A percentile compares a stretch with the other conserved stretches of the same genome.
These are phyloP conservation scores for Cicer arietinum DNA, from an alignment of 306 rosid species.

Conservation along the genomic window DNA sequence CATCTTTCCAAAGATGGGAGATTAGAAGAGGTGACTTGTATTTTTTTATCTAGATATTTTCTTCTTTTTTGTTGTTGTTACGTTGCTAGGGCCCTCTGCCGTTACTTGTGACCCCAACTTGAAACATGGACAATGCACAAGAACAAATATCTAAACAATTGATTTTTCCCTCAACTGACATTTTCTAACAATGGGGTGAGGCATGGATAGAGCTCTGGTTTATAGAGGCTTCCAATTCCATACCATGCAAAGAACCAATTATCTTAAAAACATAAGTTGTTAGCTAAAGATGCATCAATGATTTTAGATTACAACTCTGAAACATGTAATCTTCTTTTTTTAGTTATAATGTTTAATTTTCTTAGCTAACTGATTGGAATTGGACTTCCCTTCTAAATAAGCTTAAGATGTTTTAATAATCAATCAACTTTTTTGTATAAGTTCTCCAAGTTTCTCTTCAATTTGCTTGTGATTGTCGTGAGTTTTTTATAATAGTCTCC, in stretches of 20 bases:
- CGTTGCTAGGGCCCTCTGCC: background rate
- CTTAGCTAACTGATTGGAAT: constrained; percentile 1
- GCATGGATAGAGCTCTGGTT: constrained; percentile 7
- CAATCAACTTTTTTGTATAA: background rate
- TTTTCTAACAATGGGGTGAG: constrained; percentile 12
- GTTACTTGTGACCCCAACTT: constrained; percentile 20
- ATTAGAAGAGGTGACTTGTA: constrained; percentile 71
- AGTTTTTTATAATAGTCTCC: background rate
- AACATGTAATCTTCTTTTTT: constrained; percentile 22
- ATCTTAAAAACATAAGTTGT: constrained; percentile 4
- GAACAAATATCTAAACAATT: background rate
- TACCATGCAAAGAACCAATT: background rate
- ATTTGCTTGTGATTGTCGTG: constrained; percentile 18
- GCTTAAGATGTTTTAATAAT: background rate
- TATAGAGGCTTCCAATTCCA: background rate
- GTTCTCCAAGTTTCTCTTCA: constrained; percentile 2
- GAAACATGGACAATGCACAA: constrained; percentile 7
- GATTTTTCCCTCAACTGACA: background rate
- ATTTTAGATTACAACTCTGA: constrained; percentile 14
- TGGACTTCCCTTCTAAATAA: constrained; percentile 30
- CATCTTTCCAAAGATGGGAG: constrained; percentile 75
- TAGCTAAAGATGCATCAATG: constrained; percentile 8
- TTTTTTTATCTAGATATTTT: constrained; percentile 35
- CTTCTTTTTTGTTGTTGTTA: constrained; percentile 11
- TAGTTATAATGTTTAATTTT: constrained; percentile 1